A percentile compares a stretch with the other conserved stretches of the same genome.
Evolutionary conservation across 116 monocot species (phyloP).

Genomic region (Dioscorea cayenensis): DNA sequence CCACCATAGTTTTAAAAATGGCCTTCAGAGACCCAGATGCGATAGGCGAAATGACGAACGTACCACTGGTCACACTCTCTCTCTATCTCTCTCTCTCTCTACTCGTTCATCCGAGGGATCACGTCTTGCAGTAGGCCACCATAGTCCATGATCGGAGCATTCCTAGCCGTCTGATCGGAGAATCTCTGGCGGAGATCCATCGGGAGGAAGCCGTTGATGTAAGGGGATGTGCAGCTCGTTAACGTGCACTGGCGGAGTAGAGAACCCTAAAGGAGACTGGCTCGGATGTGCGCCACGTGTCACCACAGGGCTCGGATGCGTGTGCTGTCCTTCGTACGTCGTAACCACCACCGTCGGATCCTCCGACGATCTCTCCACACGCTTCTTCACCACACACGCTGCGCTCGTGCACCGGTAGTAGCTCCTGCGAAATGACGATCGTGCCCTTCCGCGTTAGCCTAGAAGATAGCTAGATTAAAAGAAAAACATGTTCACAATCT

Average conservation of each 20-base stretch:
- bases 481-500: no score
- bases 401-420: conserved; percentile 81
- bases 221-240: neutral
- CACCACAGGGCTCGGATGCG: conserved; percentile 51
- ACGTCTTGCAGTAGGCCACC: conserved; percentile 56
- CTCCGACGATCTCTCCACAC: conserved; percentile 60
- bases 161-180: neutral
- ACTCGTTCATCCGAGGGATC: conserved; percentile 21
- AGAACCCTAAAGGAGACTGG: neutral
- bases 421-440: conserved; percentile 43
- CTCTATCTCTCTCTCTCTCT: neutral
- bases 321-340: conserved; percentile 89
- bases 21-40: no score
- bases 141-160: conserved; percentile 16
- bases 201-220: neutral
- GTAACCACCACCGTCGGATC: conserved; percentile 77
- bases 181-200: conserved; percentile 7
- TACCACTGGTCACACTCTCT: no score
- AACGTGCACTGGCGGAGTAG: neutral
- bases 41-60: neutral
- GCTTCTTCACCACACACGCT: conserved; percentile 77
- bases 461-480: no score
- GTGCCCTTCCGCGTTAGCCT: neutral
- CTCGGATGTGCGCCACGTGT: conserved; percentile 27
- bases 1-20: no score